Evolutionary conservation across 306 rosid species (phyloP), one percentile per base, ranked within the genome.

Genomic region (Quercus ilex): DNA sequence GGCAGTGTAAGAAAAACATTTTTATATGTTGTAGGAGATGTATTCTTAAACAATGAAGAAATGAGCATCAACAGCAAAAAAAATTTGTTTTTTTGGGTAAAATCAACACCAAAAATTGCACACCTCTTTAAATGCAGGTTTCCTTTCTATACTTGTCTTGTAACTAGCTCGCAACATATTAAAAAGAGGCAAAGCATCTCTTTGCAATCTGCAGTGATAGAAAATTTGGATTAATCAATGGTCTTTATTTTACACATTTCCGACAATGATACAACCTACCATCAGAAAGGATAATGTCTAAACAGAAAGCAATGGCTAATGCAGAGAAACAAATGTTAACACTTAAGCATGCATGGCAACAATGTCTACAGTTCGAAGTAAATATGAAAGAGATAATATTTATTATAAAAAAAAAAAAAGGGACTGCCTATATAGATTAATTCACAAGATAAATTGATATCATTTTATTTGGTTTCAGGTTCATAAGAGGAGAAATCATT

Each of bases 161-260:
- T 83, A 95, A 12, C 87, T 93, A 30, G 74, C 73, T 83, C 86
- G 87, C 85, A 96, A 79, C 94, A 90, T 91, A 78, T 87, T 96
- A 71, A 91, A 93, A 82, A 96, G 98, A 4, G 98, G 98, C 76
- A 91, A 71, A 72, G 98, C 94, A 83, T 93, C 96, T 85, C 98
- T 90, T 85, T 91, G 92, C 97, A 95, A 83, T 87, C 99, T 95
- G 97, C 79, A 83, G 73, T 21, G 35, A 30, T 51, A 41, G 23
- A 72, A 55, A 55, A n/a, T 53, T 51, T 2, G 35, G 62, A 73
- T 52, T 46, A 73, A 46, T 30, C 41, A 53, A 46, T 17, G 58
- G 28, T 51, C 62, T 5, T 46, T 12, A 15, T 52, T 19, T 13
- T 19, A 19, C 9, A 67, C 6, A 58, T 49, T 67, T 35, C 21